Base-by-base conservation (phyloP, 495 filamentous ascomycete genomes). In the Elaphomyces granulatus region DNA sequence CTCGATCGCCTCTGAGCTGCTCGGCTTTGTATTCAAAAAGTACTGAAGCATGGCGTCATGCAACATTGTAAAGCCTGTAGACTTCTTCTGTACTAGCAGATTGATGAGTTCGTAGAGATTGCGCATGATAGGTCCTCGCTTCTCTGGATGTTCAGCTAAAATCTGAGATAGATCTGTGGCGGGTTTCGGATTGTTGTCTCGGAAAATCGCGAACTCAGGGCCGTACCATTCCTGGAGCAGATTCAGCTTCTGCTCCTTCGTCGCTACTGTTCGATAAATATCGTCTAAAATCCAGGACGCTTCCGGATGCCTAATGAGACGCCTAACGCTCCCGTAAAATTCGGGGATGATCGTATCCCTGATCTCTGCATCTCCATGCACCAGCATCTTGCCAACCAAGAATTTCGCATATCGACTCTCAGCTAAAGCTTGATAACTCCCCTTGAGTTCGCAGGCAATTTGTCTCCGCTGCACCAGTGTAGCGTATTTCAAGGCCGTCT, bases 41-140 rank as follows among this genome's bases (percentile, higher is more conserved):
- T 95, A 96, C 53, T 99, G 87, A 35, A 95, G 73, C 88, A 96
- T 93, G 15, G 90, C 92, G 46, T 92, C 88, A 57, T 99, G 92
- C 3, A 96, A 71, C 67, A 96, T 87, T 1, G 86, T 93, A 59
- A 96, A 99, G 4, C 81, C 86, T 10, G 86, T 88, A 48, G 83
- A 75, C 62, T 92, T 87, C 71, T 99, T 99, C 63, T 95, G 86
- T 38, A 95, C 69, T 16, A 96, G 72, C 41, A 78, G 72, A 56
- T 94, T 93, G 62, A 87, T 83, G 49, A 94, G 67, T 45, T 87
- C 81, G 45, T 77, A 71, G 26, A 95, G 67, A 52, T 80, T 79
- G 47, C 77, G 77, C 80, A 95, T 81, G 34, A 92, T 85, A 0
- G 86, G 76, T 4, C 70, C 67, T 15, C 85, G 75, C 67, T 95